Base-by-base conservation (phyloP, 1,139 yeast species). In the Lodderomyces jiufengensis region DNA sequence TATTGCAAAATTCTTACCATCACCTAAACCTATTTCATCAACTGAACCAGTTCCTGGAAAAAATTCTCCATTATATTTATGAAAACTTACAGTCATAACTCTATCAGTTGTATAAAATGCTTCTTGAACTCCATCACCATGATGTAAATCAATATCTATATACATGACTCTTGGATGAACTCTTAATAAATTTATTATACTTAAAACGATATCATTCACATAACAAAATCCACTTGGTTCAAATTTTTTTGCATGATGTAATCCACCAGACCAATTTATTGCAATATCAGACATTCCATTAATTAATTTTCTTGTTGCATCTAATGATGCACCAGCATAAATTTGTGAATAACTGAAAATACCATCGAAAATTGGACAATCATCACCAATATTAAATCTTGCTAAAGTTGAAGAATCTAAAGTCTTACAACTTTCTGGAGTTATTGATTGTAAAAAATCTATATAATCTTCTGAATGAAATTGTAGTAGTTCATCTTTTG, bases 41-140 rank as follows among this genome's bases (percentile, higher is more conserved):
- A 85, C 71, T 42, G 85, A 82, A 20, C 97, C 97, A 0, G 98
- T 92, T 9, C 95, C 97, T 1, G 97, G 98, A 70, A 92, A 92
- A 55, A 87, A 92, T 56, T 86, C 94, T 5, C 97, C 97, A 53
- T 85, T 84, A 57, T 86, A 92, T 59, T 92, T 92, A 64, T 92
- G 98, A 63, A 92, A 87, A 14, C 95, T 84, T 32, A 86, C 81
- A 0, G 97, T 90, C 94, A 88, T 86, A 20, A 92, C 98, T 40
- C 98, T 66, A 58, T 92, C 97, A 1, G 97, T 86, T 26, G 95
- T 80, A 56, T 90, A 88, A 51, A 92, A 92, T 1, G 97, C 97
- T 59, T 92, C 97, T 56, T 92, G 97, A 2, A 92, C 98, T 37
- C 97, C 98, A 57, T 92, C 98, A 16, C 98, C 98, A 55, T 92